Evolutionary conservation across 163 green algal genomes (phyloP), one percentile per base, ranked within the genome.

Genomic region (Trebouxiophyceae sp.): DNA sequence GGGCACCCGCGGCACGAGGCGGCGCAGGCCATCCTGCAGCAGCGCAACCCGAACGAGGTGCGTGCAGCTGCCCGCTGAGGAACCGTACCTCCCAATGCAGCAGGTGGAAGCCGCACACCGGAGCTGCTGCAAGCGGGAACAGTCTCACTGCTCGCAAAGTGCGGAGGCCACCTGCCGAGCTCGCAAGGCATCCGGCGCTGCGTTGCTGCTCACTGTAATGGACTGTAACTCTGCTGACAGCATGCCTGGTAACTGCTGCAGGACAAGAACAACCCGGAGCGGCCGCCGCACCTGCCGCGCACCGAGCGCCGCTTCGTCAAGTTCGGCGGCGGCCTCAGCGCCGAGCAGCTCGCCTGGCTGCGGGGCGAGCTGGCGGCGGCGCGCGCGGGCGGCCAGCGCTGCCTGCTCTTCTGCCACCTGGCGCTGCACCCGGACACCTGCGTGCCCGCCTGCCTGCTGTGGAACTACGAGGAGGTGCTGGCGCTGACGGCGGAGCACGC

Each of bases 391-490:
- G 62, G 66, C 5, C 71, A 92, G 63, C 71, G 68, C 3, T 85
- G 82, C 6, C 44, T 94, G 1, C 57, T 89, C 2, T 82, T 59
- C 64, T 82, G 73, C 57, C 87, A 95, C 78, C 65, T 93, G 32
- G 27, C 77, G 23, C 64, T 95, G 33, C 74, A 84, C 46, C 87
- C 85, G 3, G 72, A 50, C 57, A 86, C 77, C 24, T 84, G 64
- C 45, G 59, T 75, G 0, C 66, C 73, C 44, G 60, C 74, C 39
- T 92, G 83, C 67, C 71, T 95, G 55, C 33, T 87, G 24, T 95
- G 87, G 85, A 91, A 93, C 74, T 94, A 89, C 61, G 70, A 91
- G 22, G 61, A 81, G 30, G 81, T 89, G n/a, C 75, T 77, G 33
- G 44, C 65, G 7, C 61, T 81, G 5, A 59, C 82, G 24, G 54